Evolutionary conservation across 1,139 yeast species (phyloP).

Genomic region (Geotrichum restrictum): DNA sequence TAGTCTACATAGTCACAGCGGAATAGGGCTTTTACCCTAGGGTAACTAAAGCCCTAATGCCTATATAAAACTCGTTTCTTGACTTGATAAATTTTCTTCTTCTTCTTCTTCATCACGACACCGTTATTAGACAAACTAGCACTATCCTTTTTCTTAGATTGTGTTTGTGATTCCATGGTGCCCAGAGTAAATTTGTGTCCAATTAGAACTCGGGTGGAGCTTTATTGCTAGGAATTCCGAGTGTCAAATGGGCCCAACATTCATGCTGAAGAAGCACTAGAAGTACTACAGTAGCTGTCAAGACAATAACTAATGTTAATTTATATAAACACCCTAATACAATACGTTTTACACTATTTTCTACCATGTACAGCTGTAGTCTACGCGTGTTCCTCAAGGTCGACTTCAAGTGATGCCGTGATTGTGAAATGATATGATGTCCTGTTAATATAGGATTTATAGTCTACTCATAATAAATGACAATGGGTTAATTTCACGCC

Average conservation of each 20-base stretch:
- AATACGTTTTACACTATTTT: too few relatives aligned
- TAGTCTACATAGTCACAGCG: too few relatives aligned
- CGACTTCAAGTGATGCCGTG: too few relatives aligned
- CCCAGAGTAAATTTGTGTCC: slow-evolving; percentile 44
- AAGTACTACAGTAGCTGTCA: too few relatives aligned
- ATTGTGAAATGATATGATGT: too few relatives aligned
- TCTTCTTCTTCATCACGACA: slow-evolving; percentile 15
- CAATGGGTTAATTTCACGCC: too few relatives aligned
- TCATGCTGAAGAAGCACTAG: not conserved
- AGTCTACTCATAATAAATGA: too few relatives aligned
- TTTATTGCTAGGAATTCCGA: slow-evolving; percentile 44
- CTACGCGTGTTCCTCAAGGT: too few relatives aligned
- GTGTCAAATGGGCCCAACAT: slow-evolving; percentile 59
- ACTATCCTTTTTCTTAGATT: slow-evolving; percentile 11
- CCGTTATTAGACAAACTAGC: slow-evolving; percentile 26
- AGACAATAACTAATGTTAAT: too few relatives aligned
- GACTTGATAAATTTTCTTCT: not conserved
- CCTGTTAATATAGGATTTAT: too few relatives aligned
- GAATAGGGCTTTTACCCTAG: not conserved
- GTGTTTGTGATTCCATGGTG: slow-evolving; percentile 42
- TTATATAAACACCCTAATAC: too few relatives aligned
- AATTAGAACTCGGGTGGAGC: slow-evolving; percentile 58
- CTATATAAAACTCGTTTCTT: not conserved
- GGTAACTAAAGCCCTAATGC: not conserved
- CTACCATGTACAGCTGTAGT: too few relatives aligned